A percentile compares a stretch with the other conserved stretches of the same genome.
Conservation (phyloP, 805 yeast species). For the Saccharomycopsis sp. region DNA sequence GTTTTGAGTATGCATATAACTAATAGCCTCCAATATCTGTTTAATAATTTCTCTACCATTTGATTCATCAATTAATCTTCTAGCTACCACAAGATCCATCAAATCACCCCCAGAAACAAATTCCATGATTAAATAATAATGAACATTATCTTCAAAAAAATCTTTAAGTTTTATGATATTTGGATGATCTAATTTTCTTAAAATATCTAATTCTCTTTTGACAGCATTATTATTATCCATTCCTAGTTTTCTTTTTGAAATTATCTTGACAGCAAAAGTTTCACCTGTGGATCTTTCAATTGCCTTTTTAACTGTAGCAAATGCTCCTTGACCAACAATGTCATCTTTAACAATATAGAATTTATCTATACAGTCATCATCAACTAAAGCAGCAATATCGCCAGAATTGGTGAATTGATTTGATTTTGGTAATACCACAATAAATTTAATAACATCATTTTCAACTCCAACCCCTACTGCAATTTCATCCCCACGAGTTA, state of each 20-base stretch:
- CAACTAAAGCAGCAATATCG: conserved; percentile 17
- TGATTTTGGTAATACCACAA: conserved; percentile 33
- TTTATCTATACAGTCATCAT: conserved; percentile 40
- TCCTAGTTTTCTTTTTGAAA: conserved; percentile 66
- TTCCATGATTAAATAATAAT: conserved; percentile 88
- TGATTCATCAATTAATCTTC: conserved; percentile 86
- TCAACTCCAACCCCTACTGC: conserved; percentile 82
- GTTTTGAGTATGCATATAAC: conserved; percentile 80
- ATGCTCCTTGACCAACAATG: conserved; percentile 95
- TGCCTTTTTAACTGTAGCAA: conserved; percentile 90
- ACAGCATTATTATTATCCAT: conserved; percentile 75
- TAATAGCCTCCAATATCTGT: conserved; percentile 76
- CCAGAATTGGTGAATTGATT: conserved; percentile 21
- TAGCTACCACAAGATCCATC: conserved; percentile 93
- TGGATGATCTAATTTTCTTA: conserved; percentile 70
- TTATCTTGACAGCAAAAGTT: conserved; percentile 84
- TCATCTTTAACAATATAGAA: conserved; percentile 74
- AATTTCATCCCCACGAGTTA: conserved; percentile 89
- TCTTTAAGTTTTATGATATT: conserved; percentile 77
- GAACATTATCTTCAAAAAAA: conserved; percentile 72
- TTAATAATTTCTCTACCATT: conserved; percentile 79
- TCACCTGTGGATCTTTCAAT: conserved; percentile 78
- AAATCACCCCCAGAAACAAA: conserved; percentile 93
- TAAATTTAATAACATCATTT: conserved; percentile 46
- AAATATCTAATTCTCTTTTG: conserved; percentile 73